phyloP scores from a whole-genome alignment of 108 stramenopile species.

The Asterionellopsis glacialis region DNA sequence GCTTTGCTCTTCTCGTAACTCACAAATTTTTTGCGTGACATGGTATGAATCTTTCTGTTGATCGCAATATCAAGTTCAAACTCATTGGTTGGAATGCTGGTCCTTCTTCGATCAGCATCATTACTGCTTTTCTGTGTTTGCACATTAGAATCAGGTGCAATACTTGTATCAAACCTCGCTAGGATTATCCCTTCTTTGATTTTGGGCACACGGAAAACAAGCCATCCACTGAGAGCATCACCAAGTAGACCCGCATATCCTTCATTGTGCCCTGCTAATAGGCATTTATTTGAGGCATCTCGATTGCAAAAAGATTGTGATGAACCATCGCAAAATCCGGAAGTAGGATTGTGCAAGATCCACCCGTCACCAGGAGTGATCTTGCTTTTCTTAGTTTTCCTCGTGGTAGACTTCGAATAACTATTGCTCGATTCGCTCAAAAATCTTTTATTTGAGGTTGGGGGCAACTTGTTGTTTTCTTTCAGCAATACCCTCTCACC shows the following conservation, averaged over 20 bases:
- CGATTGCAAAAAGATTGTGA: conserved; percentile 29
- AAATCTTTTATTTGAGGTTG: no score
- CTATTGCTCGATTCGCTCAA: not conserved
- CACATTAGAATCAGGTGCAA: conserved; percentile 10
- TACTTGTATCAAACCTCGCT: conserved; percentile 22
- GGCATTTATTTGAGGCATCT: conserved; percentile 12
- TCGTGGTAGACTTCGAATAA: not conserved
- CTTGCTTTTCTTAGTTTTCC: not conserved
- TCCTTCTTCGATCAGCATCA: conserved; percentile 11
- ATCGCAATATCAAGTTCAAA: conserved; percentile 31
- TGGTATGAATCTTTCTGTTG: conserved; percentile 18
- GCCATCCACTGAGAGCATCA: conserved; percentile 45
- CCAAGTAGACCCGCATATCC: conserved; percentile 15
- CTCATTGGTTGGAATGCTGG: conserved; percentile 8
- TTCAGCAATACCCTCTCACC: not conserved
- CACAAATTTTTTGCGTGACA: conserved; percentile 15
- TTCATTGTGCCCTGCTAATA: conserved; percentile 44
- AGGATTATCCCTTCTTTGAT: conserved; percentile 45
- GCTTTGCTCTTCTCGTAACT: conserved; percentile 6
- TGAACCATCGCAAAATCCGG: conserved; percentile 54
- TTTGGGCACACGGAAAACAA: conserved; percentile 28
- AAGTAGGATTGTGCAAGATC: conserved; percentile 9
- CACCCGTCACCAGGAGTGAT: conserved; percentile 37
- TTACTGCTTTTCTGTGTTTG: conserved; percentile 25
- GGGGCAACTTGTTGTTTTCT: not conserved